Conservation (phyloP, 2,329 filamentous ascomycete species). For the Colletotrichum tanaceti region DNA sequence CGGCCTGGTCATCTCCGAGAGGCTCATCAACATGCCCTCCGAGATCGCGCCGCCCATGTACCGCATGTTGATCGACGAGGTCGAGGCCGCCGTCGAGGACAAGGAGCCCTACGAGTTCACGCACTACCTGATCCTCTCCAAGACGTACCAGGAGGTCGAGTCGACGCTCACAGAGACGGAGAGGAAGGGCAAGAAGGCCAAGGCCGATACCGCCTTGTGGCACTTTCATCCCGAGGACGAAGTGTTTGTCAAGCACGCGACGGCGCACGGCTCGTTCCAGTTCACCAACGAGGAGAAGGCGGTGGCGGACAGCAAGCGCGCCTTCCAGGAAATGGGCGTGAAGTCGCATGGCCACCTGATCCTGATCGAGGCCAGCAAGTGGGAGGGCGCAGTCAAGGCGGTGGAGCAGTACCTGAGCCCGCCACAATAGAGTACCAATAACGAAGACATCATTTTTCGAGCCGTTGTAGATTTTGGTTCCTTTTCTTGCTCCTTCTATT, state of each 20-base stretch:
- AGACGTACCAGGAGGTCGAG: slow-evolving; percentile 90
- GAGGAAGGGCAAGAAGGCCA: slow-evolving; percentile 75
- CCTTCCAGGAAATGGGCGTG: slow-evolving; percentile 94
- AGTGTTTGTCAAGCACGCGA: slow-evolving; percentile 80
- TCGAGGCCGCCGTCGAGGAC: slow-evolving; percentile 87
- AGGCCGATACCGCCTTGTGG: slow-evolving; percentile 73
- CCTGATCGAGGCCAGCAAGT: slow-evolving; percentile 83
- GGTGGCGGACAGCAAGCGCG: slow-evolving; percentile 88
- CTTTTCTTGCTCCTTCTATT: background rate
- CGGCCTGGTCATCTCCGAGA: slow-evolving; percentile 89
- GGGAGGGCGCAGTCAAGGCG: slow-evolving; percentile 79
- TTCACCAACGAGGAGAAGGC: slow-evolving; percentile 86
- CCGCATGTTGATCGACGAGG: slow-evolving; percentile 91
- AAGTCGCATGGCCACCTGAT: slow-evolving; percentile 86
- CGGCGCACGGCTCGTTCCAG: slow-evolving; percentile 76
- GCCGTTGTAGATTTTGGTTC: slow-evolving; percentile 11
- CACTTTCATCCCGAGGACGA: slow-evolving; percentile 99
- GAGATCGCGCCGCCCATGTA: slow-evolving; percentile 95
- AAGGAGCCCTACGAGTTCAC: slow-evolving; percentile 93
- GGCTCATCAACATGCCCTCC: slow-evolving; percentile 95
- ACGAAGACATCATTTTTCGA: slow-evolving; percentile 40
- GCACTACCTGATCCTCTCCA: slow-evolving; percentile 91
- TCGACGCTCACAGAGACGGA: slow-evolving; percentile 77
- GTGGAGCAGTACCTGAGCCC: slow-evolving; percentile 78
- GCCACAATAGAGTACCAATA: slow-evolving; percentile 46